These are phyloP conservation scores for Plasmodium billcollinsi DNA, from an alignment of 169 alveolate genomes.

Conservation along the genomic window DNA sequence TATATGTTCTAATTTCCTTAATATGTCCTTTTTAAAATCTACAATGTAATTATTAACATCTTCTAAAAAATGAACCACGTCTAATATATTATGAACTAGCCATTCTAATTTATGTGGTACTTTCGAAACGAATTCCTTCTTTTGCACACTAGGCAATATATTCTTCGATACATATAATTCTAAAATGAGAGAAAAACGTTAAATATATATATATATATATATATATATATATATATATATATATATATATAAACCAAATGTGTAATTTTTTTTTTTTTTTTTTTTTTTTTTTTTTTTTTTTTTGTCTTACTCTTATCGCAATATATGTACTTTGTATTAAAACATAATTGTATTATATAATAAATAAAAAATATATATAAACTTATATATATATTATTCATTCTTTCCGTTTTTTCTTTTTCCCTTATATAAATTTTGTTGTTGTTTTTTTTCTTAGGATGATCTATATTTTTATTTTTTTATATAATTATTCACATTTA, in stretches of 20 bases:
- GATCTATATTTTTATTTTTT: conserved; percentile 1
- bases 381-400: conserved; percentile 17
- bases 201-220: background rate
- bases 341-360: conserved; percentile 16
- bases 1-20: conserved; percentile 31
- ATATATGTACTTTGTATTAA: background rate
- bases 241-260: background rate
- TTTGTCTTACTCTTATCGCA: conserved; percentile 25
- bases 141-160: background rate
- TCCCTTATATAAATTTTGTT: background rate
- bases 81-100: conserved; percentile 40
- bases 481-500: background rate
- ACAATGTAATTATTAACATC: conserved; percentile 52
- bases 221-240: background rate
- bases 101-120: conserved; percentile 20
- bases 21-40: conserved; percentile 53
- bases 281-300: background rate
- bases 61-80: conserved; percentile 33
- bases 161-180: background rate
- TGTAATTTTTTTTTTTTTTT: background rate
- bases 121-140: background rate
- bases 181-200: background rate
- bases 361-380: conserved; percentile 5
- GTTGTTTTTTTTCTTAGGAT: background rate
- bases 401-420: background rate